Base-by-base conservation (phyloP, 192 early-diverging fungal species). In the Jimgerdemannia flammicorona region DNA sequence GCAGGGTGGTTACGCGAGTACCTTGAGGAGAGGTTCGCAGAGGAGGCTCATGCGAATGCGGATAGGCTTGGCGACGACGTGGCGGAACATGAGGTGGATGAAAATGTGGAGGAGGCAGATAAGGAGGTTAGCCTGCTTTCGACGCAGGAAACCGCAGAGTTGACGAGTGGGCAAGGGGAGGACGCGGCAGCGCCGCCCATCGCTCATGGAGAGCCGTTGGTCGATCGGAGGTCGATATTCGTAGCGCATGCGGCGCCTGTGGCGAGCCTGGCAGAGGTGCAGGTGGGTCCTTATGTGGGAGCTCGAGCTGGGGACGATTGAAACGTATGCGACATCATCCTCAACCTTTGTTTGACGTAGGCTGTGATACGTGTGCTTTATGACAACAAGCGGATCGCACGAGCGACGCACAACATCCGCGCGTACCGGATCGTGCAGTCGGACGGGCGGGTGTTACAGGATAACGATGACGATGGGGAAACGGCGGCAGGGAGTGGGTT, bases 381-480 rank as follows among this genome's bases (percentile, higher is more conserved):
- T 67, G 77, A 80, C 69, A 89, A 96, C 78, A 93, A 90, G 75
- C 91, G 90, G 66, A 91, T 96, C 44, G 88, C 91, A 3, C 88
- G 89, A 72, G 95, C 96, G 0, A 95, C 96, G 3, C 96, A 98
- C 84, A 96, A 96, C 76, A 97, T 97, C 44, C 77, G 91, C 72
- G 96, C 96, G 2, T 98, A 94, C 76, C 90, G 95, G 7, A 90
- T 98, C 66, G 83, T 84, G 17, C 76, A 80, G n/a, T 85, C 83
- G 9, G 82, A 84, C 49, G 87, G 83, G 1, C 73, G 77, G 17
- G 75, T 90, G 63, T 70, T 89, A 8, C 92, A 95, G 79, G 92
- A 94, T 70, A 93, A 93, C 75, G 97, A 98, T 79, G 97, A 98
- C 79, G 96, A 98, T 68, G 97, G 97, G 19, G 97, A 98, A 83